phyloP scores from a whole-genome alignment of 1,284 basidiomycete genomes.

The Cystobasidiaceae sp. region DNA sequence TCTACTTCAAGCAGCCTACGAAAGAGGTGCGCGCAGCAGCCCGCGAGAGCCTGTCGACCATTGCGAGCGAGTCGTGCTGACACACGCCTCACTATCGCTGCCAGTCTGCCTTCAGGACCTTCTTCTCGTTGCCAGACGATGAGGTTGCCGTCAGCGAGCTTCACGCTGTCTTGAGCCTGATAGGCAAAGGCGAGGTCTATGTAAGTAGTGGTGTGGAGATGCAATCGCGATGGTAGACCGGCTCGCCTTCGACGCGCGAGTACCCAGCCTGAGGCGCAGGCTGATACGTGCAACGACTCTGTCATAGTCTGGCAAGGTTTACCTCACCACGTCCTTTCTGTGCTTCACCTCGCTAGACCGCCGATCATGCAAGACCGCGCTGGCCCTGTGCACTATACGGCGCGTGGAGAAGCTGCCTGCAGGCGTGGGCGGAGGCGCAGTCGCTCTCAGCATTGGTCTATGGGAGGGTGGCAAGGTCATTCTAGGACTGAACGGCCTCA shows the following conservation, averaged over 20 bases:
- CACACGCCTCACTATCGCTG: background rate
- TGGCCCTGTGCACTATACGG: slow-evolving; percentile 88
- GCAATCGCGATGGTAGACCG: too few species aligned
- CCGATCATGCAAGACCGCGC: slow-evolving; percentile 82
- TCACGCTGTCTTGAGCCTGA: slow-evolving; percentile 76
- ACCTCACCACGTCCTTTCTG: slow-evolving; percentile 83
- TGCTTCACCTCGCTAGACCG: slow-evolving; percentile 87
- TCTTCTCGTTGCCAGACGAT: slow-evolving; percentile 40
- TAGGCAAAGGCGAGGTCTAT: slow-evolving; percentile 84
- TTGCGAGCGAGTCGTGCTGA: too few species aligned
- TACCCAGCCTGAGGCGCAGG: too few species aligned
- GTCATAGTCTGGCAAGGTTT: slow-evolving; percentile 90
- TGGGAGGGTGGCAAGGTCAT: slow-evolving; percentile 97
- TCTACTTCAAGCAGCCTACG: slow-evolving; percentile 37
- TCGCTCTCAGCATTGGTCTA: slow-evolving; percentile 85
- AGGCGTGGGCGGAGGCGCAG: slow-evolving; percentile 59
- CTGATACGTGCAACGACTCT: too few species aligned
- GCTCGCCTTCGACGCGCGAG: too few species aligned
- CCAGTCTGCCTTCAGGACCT: slow-evolving; percentile 37
- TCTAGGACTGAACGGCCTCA: slow-evolving; percentile 46
- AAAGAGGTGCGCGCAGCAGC: slow-evolving; percentile 37
- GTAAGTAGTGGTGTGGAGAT: too few species aligned
- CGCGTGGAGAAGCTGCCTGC: slow-evolving; percentile 70
- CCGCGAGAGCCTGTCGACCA: too few species aligned
- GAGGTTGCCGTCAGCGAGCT: slow-evolving; percentile 56